phyloP scores from a whole-genome alignment of 805 yeast genomes.

The Pichia thaimueangensis region DNA sequence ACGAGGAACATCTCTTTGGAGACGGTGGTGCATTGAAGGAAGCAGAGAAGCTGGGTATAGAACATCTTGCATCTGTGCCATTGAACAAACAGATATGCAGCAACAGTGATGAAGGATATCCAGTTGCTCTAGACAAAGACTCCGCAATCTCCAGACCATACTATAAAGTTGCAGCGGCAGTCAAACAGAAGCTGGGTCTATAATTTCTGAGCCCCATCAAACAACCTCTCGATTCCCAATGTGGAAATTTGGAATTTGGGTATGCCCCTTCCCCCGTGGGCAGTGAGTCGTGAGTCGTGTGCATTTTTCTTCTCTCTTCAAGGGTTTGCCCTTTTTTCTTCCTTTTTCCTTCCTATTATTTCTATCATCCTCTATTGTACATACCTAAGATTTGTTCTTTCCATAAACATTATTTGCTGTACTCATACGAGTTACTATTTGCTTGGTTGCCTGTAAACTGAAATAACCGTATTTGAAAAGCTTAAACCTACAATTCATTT shows the following conservation, averaged over 20 bases:
- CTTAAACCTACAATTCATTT: too few relatives aligned
- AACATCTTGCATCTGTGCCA: slow-evolving; percentile 62
- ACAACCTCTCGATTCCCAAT: neutral
- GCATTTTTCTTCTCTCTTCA: too few relatives aligned
- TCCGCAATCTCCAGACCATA: slow-evolving; percentile 38
- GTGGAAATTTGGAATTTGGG: neutral
- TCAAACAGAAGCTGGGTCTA: slow-evolving; percentile 13
- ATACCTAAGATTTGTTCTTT: too few relatives aligned
- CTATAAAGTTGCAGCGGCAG: slow-evolving; percentile 36
- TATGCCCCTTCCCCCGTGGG: too few relatives aligned
- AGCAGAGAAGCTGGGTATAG: slow-evolving; percentile 41
- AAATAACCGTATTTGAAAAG: too few relatives aligned
- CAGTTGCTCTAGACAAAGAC: slow-evolving; percentile 44
- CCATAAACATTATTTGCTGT: too few relatives aligned
- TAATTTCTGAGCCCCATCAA: neutral
- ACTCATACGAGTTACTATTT: too few relatives aligned
- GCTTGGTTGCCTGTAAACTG: too few relatives aligned
- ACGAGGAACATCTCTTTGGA: slow-evolving; percentile 72
- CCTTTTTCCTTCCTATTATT: too few relatives aligned
- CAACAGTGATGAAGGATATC: slow-evolving; percentile 60
- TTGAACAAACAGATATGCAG: slow-evolving; percentile 52
- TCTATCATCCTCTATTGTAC: too few relatives aligned
- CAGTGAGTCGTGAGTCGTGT: too few relatives aligned
- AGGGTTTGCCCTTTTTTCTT: too few relatives aligned
- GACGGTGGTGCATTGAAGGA: slow-evolving; percentile 49